Conservation (phyloP, 129 eudicot genomes). For the Pseudognaphalium luteoalbum region DNA sequence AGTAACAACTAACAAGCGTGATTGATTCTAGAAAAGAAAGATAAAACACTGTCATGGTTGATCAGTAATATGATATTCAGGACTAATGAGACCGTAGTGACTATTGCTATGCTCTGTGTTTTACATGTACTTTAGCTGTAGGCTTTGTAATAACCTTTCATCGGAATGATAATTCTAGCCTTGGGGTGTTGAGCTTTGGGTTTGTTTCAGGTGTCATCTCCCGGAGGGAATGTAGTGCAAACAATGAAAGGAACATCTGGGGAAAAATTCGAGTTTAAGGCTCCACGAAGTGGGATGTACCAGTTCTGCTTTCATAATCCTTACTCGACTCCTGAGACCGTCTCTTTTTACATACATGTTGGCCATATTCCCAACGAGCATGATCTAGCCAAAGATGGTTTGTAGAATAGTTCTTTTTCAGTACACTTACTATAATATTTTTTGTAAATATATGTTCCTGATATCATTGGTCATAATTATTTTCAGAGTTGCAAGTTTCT, state of each 20-base stretch:
- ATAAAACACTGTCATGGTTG: background rate
- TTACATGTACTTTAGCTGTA: background rate
- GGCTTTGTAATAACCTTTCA: background rate
- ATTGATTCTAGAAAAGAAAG: background rate
- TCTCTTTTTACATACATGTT: constrained; percentile 91
- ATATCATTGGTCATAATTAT: constrained; percentile 7
- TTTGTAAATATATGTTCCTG: background rate
- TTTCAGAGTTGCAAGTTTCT: constrained; percentile 1
- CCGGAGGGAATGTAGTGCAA: constrained; percentile 69
- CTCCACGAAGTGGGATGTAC: constrained; percentile 91
- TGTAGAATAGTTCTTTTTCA: constrained; percentile 26
- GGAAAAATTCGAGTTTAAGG: constrained; percentile 90
- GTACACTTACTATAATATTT: background rate
- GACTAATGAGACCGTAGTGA: background rate
- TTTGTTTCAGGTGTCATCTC: constrained; percentile 72
- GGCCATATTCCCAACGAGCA: constrained; percentile 93
- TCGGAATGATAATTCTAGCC: background rate
- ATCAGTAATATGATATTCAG: background rate
- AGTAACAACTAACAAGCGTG: background rate
- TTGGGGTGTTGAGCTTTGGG: constrained; percentile 12
- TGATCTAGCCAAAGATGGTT: constrained; percentile 97
- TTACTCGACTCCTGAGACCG: constrained; percentile 74
- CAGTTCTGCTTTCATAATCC: constrained; percentile 97
- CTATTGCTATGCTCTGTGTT: background rate
- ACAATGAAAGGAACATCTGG: constrained; percentile 83